Percentiles rank a stretch among this genome's conserved stretches.
Conservation (phyloP, 2,329 filamentous ascomycete genomes). For the Neodidymelliopsis sp. region DNA sequence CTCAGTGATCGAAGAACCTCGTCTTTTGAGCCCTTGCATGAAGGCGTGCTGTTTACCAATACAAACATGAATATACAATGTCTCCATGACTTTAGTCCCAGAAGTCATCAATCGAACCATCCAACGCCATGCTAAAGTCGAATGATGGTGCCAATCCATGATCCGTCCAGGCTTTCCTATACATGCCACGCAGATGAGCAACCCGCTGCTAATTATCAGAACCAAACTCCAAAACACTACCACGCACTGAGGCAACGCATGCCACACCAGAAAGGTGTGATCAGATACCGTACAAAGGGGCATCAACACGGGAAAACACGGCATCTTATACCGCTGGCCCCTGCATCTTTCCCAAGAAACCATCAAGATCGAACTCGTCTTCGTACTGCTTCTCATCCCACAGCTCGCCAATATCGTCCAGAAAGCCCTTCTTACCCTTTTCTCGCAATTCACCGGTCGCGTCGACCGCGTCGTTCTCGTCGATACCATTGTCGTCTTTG, state of each 20-base stretch:
- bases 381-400: constrained; percentile 99
- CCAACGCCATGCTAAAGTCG: constrained; percentile 22
- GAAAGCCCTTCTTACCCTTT: constrained; percentile 94
- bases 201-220: constrained; percentile 4
- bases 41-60: constrained; percentile 7
- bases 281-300: background rate
- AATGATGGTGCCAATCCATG: constrained; percentile 15
- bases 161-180: constrained; percentile 17
- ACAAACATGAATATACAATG: constrained; percentile 14
- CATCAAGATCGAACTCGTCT: constrained; percentile 95
- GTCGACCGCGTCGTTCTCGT: constrained; percentile 78
- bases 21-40: background rate
- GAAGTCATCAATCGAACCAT: constrained; percentile 4
- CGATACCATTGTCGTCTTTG: constrained; percentile 76
- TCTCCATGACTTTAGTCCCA: background rate
- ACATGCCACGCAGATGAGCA: constrained; percentile 3
- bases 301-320: background rate
- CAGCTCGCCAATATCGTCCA: constrained; percentile 92
- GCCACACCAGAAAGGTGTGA: background rate
- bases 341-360: constrained; percentile 94
- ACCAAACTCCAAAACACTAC: constrained; percentile 7
- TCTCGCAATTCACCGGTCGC: constrained; percentile 91
- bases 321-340: constrained; percentile 6
- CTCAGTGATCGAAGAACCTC: background rate
- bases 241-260: background rate